A percentile compares a stretch with the other conserved stretches of the same genome.
Conservation (phyloP, 2,329 filamentous ascomycete genomes). For the Salinomyces thailandicus region DNA sequence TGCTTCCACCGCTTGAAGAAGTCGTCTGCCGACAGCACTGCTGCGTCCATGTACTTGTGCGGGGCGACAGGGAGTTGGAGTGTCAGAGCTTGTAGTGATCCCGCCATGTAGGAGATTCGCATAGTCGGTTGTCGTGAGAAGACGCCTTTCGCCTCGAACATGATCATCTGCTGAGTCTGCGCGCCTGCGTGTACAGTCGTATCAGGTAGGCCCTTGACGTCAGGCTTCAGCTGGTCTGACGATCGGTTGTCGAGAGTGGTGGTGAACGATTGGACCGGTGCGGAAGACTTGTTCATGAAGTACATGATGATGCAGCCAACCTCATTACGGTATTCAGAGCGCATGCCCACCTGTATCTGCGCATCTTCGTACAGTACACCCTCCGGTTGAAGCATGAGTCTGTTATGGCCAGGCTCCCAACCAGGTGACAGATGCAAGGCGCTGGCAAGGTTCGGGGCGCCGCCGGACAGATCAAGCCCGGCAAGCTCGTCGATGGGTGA, state of each 20-base stretch:
- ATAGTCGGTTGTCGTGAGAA: constrained; percentile 84
- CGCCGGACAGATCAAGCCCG: constrained; percentile 66
- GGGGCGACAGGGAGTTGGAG: constrained; percentile 78
- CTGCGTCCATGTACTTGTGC: constrained; percentile 95
- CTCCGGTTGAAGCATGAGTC: constrained; percentile 66
- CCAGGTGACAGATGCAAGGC: constrained; percentile 87
- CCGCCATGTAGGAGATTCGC: constrained; percentile 85
- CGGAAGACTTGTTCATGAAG: constrained; percentile 87
- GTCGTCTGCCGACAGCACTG: constrained; percentile 75
- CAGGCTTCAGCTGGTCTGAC: constrained; percentile 62
- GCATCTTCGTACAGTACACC: constrained; percentile 91
- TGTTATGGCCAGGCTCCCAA: constrained; percentile 85
- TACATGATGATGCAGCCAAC: constrained; percentile 93
- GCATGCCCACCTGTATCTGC: constrained; percentile 82
- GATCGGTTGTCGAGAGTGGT: constrained; percentile 76
- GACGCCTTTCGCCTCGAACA: constrained; percentile 77
- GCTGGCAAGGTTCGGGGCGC: constrained; percentile 74
- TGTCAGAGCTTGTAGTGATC: constrained; percentile 83
- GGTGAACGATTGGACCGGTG: constrained; percentile 79
- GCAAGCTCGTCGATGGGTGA: constrained; percentile 52
- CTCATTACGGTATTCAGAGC: constrained; percentile 90
- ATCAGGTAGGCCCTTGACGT: constrained; percentile 81
- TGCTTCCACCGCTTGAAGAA: constrained; percentile 99
- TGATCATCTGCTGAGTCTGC: constrained; percentile 86
- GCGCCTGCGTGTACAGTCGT: constrained; percentile 62